Base-by-base conservation (phyloP, 225 moss, liverwort and hornwort species). In the Marchantia paleacea region DNA sequence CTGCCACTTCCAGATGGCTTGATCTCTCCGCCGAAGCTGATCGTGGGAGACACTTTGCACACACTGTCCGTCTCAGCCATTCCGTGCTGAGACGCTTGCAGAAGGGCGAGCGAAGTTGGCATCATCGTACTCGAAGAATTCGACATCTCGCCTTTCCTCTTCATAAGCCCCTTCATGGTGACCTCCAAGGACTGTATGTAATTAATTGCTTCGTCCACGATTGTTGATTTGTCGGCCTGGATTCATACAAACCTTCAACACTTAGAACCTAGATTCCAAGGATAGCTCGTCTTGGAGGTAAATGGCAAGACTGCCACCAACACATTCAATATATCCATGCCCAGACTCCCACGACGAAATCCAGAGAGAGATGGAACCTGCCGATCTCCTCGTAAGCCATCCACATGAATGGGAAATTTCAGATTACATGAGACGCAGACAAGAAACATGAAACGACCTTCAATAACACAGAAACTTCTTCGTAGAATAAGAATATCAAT, bases 171-270 rank as follows among this genome's bases (percentile, higher is more conserved):
- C 81, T 86, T 86, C 86, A 86, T 82, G 2, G 82, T 81, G 13
- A 63, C 79, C 52, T 86, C 82, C 72, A 89, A 81, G 6, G 86
- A 78, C 79, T 89, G 89, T 18, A 89, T 89, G 72, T 87, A 89
- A 71, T 85, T 86, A 65, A 89, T 89, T 8, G 89, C 89, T 78
- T 89, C 89, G 65, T 87, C 86, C 55, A 89, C 89, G n/a, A 89
- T 89, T 7, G 89, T 89, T 50, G 89, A 85, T 76, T 89, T 89
- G 54, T 89, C 86, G 54, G 89, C 89, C 89, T 89, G 87, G 50
- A 81, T 62, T 8, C 1, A 53, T 10, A 0, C 15, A 62, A 31
- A 26, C 11, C n/a, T 39, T 39, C 39, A 39, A 39, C 39, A 39
- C 2, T 39, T 5, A 39, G 39, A 39, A 2, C 39, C 39, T 39